Base-by-base conservation (phyloP, 176 grass and related monocot genomes). In the Elymus sibiricus region DNA sequence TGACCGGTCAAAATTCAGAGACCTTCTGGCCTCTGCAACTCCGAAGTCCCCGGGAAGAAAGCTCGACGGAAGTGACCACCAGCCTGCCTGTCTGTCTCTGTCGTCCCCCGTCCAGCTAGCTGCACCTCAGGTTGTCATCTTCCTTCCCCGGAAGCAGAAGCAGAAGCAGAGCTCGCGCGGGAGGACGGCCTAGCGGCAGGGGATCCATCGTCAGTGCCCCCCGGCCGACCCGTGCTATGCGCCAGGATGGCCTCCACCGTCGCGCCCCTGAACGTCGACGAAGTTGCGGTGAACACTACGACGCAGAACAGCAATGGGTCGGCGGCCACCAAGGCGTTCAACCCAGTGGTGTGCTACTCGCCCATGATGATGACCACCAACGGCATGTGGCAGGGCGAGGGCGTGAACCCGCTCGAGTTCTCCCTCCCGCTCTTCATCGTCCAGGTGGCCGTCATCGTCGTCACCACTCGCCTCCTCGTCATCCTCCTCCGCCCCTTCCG, bases 391-490 rank as follows among this genome's bases (percentile, higher is more conserved):
- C 63, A 86, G 29, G 92, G 90, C 61, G 63, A 91, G 24, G 92
- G 92, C 53, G 63, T 75, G 26, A 91, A 91, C 74, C 95, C 90
- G 29, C 82, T 97, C 22, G 62, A 93, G 63, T 92, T 91, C 84
- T 91, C 89, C 34, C 78, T 97, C 39, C 92, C 95, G 63, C 89
- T 97, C 79, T 97, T 94, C 88, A 86, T 97, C 67, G 35, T 94
- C 65, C 95, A 97, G 87, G 68, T 86, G 24, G 11, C 87, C 82
- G 22, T 97, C 82, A 91, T 97, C 83, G 92, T 93, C 56, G 21
- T 86, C 73, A 92, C 91, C 62, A 93, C 90, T 4, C 88, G 92
- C 73, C 0, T 93, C 82, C 86, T 94, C 76, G 89, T 87, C 77
- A 0, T 94, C 37, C 69, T 97, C 35, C 92, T 94, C 90, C 83